Evolutionary conservation across 495 filamentous ascomycete genomes (phyloP), one percentile per base, ranked within the genome.

Genomic region (Recurvomyces mirabilis): DNA sequence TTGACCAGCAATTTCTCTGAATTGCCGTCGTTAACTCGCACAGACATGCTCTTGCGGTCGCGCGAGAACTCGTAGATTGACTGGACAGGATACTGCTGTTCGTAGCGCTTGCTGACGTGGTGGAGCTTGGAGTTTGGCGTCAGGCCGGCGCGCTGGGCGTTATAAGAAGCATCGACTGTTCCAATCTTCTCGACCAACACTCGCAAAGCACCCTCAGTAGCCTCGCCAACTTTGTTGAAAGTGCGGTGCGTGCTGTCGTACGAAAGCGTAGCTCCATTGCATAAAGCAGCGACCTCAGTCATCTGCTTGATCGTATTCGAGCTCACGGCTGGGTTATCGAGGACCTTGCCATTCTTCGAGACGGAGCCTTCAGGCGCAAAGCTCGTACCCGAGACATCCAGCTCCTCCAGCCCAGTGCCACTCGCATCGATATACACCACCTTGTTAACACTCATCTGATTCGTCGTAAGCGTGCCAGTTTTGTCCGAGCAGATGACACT

Each of bases 401-500:
- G 71, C 52, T 96, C 87, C 54, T 93, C 86, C 13, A 99, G 65
- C 31, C 75, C 79, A 37, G 68, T 72, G 28, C 86, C 87, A 39
- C 74, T 67, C 46, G 78, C 71, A 52, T 71, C 79, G 55, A 99
- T 67, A 59, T 84, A 84, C 22, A 94, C 83, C 30, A 95, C 70
- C 65, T 88, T 94, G 60, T 78, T 89, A 41, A 94, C 93, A 57
- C 91, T 95, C 93, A 99, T 99, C 65, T 99, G 87, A 67, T 96
- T 99, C 26, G 93, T 99, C 20, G 93, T 99, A 59, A 99, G 66
- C 18, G 93, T 99, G 50, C 93, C 93, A 1, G 93, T 99, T 71
- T 99, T 99, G 68, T 99, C 93, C n/a, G 93, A 99, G 68, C 93
- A 99, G 59, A 99, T 94, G 42, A 99, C 87, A 58, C 91, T 96